Evolutionary conservation across 345 rosid species (phyloP).

Genomic region (Ceriops zippeliana): DNA sequence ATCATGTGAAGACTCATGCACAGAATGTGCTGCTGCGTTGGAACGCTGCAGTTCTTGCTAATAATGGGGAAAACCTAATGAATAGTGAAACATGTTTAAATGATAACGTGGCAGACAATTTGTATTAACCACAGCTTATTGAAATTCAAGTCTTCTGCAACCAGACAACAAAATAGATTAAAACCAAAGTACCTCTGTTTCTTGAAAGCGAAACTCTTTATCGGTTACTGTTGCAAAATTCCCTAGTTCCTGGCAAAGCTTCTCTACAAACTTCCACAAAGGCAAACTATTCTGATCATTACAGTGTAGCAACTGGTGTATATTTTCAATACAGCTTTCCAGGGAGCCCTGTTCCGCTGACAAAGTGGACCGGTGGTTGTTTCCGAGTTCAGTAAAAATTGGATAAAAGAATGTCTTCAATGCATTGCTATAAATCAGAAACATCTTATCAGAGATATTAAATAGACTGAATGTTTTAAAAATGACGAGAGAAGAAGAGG

Average conservation of each 20-base stretch:
- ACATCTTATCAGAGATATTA: background rate
- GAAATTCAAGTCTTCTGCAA: background rate
- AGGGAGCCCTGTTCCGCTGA: slow-evolving; percentile 26
- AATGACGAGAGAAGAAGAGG: background rate
- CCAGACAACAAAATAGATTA: background rate
- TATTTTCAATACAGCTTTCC: slow-evolving; percentile 33
- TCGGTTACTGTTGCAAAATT: slow-evolving; percentile 34
- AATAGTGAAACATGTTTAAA: slow-evolving; percentile 21
- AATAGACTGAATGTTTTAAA: background rate
- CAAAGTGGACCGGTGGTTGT: slow-evolving; percentile 20
- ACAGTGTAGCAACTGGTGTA: slow-evolving; percentile 43
- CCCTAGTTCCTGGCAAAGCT: slow-evolving; percentile 47
- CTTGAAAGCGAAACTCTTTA: slow-evolving; percentile 45
- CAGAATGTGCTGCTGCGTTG: slow-evolving; percentile 56
- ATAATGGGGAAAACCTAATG: slow-evolving; percentile 54
- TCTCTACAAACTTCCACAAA: slow-evolving; percentile 31
- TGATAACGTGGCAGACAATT: slow-evolving; percentile 9
- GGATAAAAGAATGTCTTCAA: slow-evolving; percentile 54
- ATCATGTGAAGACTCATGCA: slow-evolving; percentile 53
- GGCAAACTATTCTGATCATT: slow-evolving; percentile 22
- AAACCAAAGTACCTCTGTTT: slow-evolving; percentile 50
- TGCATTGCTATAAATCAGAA: slow-evolving; percentile 48
- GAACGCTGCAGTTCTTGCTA: slow-evolving; percentile 43
- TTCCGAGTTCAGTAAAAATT: slow-evolving; percentile 35
- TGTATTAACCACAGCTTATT: background rate